Conservation (phyloP, 352 stramenopile species). For the Phytophthora meadii region DNA sequence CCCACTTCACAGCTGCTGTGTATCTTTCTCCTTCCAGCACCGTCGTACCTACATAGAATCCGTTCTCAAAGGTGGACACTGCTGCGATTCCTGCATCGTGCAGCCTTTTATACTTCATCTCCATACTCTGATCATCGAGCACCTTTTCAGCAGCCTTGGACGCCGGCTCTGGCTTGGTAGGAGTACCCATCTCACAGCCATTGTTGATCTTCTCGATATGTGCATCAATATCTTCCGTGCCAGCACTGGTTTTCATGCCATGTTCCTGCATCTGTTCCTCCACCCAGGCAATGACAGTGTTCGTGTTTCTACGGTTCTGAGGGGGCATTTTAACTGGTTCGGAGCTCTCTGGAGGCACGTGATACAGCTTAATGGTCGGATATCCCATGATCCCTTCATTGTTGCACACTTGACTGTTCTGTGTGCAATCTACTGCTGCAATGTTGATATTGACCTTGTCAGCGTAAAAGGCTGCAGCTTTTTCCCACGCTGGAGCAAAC, state of each 20-base stretch:
- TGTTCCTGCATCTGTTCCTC: slow-evolving; percentile 57
- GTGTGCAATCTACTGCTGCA: slow-evolving; percentile 80
- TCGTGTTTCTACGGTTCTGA: slow-evolving; percentile 52
- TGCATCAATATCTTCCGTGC: slow-evolving; percentile 54
- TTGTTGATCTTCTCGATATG: slow-evolving; percentile 61
- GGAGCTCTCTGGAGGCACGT: slow-evolving; percentile 48
- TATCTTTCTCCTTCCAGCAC: slow-evolving; percentile 70
- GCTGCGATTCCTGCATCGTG: slow-evolving; percentile 70
- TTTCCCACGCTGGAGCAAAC: slow-evolving; percentile 77
- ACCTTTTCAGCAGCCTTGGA: slow-evolving; percentile 21
- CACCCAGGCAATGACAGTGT: slow-evolving; percentile 73
- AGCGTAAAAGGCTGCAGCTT: slow-evolving; percentile 71
- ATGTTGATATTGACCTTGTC: slow-evolving; percentile 60
- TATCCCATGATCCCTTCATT: slow-evolving; percentile 70
- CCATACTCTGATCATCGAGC: slow-evolving; percentile 42
- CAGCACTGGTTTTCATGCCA: slow-evolving; percentile 58
- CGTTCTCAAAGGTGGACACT: slow-evolving; percentile 75
- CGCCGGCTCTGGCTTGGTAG: slow-evolving; percentile 13
- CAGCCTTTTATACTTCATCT: slow-evolving; percentile 72
- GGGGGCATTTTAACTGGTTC: slow-evolving; percentile 46
- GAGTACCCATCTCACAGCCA: slow-evolving; percentile 44
- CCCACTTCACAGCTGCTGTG: slow-evolving; percentile 61
- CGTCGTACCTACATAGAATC: slow-evolving; percentile 72
- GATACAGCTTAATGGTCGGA: slow-evolving; percentile 73
- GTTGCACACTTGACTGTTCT: slow-evolving; percentile 61